Evolutionary conservation across 2,329 filamentous ascomycete species (phyloP).

Genomic region (Fusarium pseudonygamai): DNA sequence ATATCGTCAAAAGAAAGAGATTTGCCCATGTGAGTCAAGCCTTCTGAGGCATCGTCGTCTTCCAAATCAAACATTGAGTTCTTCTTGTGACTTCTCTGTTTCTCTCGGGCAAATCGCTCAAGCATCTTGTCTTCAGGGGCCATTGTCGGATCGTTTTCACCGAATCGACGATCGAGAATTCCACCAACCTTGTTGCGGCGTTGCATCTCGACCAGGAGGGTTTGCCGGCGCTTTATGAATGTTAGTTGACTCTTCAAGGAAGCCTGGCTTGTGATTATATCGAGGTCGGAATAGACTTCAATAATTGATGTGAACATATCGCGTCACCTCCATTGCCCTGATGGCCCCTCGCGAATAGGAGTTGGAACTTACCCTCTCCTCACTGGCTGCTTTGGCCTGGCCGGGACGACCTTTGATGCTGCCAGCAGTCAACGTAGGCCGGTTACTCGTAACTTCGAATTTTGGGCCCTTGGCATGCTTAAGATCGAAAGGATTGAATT

Average conservation of each 20-base stretch:
- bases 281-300: neutral
- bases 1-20: slow-evolving; percentile 70
- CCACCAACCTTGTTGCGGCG: slow-evolving; percentile 90
- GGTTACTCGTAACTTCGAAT: slow-evolving; percentile 81
- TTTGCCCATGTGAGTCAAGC: slow-evolving; percentile 85
- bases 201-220: slow-evolving; percentile 89
- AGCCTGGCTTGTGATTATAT: neutral
- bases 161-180: slow-evolving; percentile 91
- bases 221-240: slow-evolving; percentile 72
- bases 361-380: slow-evolving; percentile 73
- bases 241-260: slow-evolving; percentile 17
- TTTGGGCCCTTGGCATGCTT: slow-evolving; percentile 84
- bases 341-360: neutral
- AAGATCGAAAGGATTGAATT: slow-evolving; percentile 98
- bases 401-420: slow-evolving; percentile 79
- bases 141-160: slow-evolving; percentile 95
- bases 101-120: slow-evolving; percentile 89
- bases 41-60: slow-evolving; percentile 70
- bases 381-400: slow-evolving; percentile 84
- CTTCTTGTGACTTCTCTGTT: slow-evolving; percentile 80
- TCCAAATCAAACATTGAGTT: slow-evolving; percentile 90
- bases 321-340: neutral
- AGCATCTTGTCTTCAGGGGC: slow-evolving; percentile 91
- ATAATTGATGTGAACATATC: neutral
- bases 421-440: slow-evolving; percentile 63